Percentiles rank a stretch among this genome's conserved stretches.
Conservation (phyloP, 495 filamentous ascomycete genomes). For the Thermothielavioides terrestris region DNA sequence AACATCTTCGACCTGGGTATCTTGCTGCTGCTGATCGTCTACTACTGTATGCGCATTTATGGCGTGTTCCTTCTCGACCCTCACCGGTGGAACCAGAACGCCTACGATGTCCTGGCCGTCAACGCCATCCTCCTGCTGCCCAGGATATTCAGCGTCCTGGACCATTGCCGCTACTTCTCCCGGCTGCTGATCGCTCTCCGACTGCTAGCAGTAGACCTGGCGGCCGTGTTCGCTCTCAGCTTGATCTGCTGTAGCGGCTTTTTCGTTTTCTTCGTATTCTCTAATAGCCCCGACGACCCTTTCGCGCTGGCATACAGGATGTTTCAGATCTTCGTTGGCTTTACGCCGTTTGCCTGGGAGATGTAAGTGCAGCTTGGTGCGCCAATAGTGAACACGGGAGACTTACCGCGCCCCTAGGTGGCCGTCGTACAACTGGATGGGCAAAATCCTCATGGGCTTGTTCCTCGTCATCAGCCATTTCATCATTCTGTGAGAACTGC, state of each 20-base stretch:
- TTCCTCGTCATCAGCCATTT: conserved; percentile 95
- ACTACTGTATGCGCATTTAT: conserved; percentile 81
- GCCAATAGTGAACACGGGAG: not conserved
- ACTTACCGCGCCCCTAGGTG: conserved; percentile 46
- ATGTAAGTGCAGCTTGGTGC: conserved; percentile 26
- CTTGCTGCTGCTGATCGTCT: conserved; percentile 72
- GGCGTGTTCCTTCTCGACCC: conserved; percentile 69
- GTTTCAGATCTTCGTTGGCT: conserved; percentile 93
- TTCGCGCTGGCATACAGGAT: conserved; percentile 68
- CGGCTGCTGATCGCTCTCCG: conserved; percentile 87
- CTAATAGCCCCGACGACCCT: conserved; percentile 54
- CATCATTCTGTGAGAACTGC: conserved; percentile 69
- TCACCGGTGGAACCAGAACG: conserved; percentile 61
- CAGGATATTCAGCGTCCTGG: conserved; percentile 79
- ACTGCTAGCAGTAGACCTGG: conserved; percentile 82
- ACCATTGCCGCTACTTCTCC: conserved; percentile 92
- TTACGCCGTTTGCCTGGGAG: conserved; percentile 47
- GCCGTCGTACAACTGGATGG: conserved; percentile 69
- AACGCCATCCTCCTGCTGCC: conserved; percentile 86
- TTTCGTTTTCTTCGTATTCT: conserved; percentile 84
- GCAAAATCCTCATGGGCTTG: conserved; percentile 60
- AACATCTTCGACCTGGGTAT: conserved; percentile 90
- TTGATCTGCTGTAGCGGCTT: conserved; percentile 85
- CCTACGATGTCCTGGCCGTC: conserved; percentile 83
- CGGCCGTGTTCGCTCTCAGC: conserved; percentile 73